Conservation (phyloP, 2,329 filamentous ascomycete genomes). For the Claviceps capensis region DNA sequence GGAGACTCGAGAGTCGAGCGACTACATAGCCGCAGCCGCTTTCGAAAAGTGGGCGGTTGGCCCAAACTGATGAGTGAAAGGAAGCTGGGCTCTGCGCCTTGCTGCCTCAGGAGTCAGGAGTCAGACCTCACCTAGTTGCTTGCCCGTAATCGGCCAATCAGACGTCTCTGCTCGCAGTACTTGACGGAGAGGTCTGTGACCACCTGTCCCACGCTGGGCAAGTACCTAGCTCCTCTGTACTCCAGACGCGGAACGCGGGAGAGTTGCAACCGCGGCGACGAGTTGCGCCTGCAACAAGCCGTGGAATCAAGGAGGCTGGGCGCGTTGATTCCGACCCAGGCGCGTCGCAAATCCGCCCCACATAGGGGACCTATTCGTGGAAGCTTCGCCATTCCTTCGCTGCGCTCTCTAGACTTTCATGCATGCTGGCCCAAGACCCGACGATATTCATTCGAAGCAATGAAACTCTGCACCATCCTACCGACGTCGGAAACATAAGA, state of each 20-base stretch:
- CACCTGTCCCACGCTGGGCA: not conserved
- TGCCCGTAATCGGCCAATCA: slow-evolving; percentile 19
- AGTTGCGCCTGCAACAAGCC: too few relatives aligned
- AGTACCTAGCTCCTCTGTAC: not conserved
- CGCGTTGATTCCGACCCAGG: not conserved
- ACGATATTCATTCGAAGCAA: not conserved
- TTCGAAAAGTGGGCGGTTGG: slow-evolving; percentile 8
- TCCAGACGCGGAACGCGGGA: too few relatives aligned
- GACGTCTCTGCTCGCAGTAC: slow-evolving; percentile 7
- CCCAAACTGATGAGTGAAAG: not conserved
- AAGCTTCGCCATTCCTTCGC: not conserved
- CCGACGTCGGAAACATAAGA: not conserved
- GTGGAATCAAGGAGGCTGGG: too few relatives aligned
- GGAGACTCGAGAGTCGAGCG: slow-evolving; percentile 15
- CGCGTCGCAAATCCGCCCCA: slow-evolving; percentile 12
- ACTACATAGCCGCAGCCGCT: slow-evolving; percentile 14
- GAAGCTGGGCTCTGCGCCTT: slow-evolving; percentile 8
- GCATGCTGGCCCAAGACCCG: not conserved
- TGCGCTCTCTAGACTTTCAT: not conserved
- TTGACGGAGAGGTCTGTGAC: not conserved
- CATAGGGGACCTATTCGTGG: not conserved
- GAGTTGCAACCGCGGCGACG: too few relatives aligned
- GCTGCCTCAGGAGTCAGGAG: slow-evolving; percentile 18
- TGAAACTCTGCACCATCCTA: not conserved
- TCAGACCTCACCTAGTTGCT: slow-evolving; percentile 16